Conservation (phyloP, 441 rosid genomes). For the Rhodomyrtus psidioides region DNA sequence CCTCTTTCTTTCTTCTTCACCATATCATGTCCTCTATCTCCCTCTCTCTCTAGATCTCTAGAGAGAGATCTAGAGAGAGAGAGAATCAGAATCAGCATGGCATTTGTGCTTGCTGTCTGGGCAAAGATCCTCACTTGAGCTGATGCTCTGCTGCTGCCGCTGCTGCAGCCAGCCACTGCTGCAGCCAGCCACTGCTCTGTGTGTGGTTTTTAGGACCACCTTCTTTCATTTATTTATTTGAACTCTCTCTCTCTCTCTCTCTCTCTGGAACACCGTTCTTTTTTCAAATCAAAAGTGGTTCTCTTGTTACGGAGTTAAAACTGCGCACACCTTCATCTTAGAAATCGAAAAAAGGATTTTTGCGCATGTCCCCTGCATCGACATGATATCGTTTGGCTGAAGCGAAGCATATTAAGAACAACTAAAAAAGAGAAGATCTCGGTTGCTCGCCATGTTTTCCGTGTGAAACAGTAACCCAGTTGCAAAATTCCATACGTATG, state of each 20-base stretch:
- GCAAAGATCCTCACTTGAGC: not conserved
- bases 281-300: not conserved
- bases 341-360: not conserved
- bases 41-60: not conserved
- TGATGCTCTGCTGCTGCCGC: not conserved
- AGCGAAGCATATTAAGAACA: not conserved
- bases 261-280: not conserved
- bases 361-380: not conserved
- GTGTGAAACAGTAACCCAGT: not conserved
- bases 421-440: not conserved
- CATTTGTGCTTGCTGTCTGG: not conserved
- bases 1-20: conserved; percentile 2
- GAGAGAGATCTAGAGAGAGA: not conserved
- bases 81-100: not conserved
- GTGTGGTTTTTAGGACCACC: not conserved
- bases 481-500: not conserved
- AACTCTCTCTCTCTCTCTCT: not conserved
- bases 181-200: not conserved
- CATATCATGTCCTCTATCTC: not conserved
- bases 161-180: not conserved
- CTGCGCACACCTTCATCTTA: not conserved
- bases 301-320: not conserved
- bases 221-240: not conserved
- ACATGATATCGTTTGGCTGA: not conserved
- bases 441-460: not conserved